phyloP scores from a whole-genome alignment of 2,329 filamentous ascomycete species.

The Hypoxylon rubiginosum region DNA sequence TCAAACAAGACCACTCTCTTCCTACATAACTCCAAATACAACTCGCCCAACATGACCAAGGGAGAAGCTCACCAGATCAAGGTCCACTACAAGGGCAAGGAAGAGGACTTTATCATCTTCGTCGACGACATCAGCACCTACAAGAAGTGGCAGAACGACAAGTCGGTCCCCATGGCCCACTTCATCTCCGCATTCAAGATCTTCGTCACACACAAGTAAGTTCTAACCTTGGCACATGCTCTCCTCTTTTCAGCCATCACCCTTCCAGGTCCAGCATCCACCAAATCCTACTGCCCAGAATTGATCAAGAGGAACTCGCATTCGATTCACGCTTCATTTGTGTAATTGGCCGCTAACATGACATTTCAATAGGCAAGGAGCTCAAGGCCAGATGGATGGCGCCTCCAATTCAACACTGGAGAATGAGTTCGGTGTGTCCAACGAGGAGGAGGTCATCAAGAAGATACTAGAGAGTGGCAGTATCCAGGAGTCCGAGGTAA shows the following conservation, averaged over 20 bases:
- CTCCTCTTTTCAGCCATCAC: conserved; percentile 5
- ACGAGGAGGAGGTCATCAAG: conserved; percentile 84
- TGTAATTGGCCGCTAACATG: conserved; percentile 39
- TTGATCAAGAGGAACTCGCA: not conserved
- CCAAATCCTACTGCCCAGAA: not conserved
- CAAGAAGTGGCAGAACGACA: conserved; percentile 86
- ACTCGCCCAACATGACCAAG: conserved; percentile 71
- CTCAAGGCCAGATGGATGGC: conserved; percentile 81
- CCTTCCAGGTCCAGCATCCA: not conserved
- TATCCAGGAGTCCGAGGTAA: conserved; percentile 72
- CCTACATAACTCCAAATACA: conserved; percentile 55
- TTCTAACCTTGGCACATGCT: conserved; percentile 42
- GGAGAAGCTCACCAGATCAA: conserved; percentile 79
- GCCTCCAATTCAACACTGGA: conserved; percentile 83
- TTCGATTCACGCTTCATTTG: conserved; percentile 5
- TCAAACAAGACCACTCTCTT: conserved; percentile 7
- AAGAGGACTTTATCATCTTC: conserved; percentile 72
- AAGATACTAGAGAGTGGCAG: conserved; percentile 83
- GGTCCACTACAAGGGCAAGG: conserved; percentile 84
- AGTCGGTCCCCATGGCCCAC: conserved; percentile 81
- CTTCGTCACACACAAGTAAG: conserved; percentile 90
- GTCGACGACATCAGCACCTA: conserved; percentile 72
- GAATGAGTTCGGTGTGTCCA: conserved; percentile 86
- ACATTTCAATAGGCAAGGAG: conserved; percentile 76
- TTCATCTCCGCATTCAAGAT: conserved; percentile 92